Evolutionary conservation across 1,284 basidiomycete genomes (phyloP).

Genomic region (Anthracocystis panici-leucophaei): DNA sequence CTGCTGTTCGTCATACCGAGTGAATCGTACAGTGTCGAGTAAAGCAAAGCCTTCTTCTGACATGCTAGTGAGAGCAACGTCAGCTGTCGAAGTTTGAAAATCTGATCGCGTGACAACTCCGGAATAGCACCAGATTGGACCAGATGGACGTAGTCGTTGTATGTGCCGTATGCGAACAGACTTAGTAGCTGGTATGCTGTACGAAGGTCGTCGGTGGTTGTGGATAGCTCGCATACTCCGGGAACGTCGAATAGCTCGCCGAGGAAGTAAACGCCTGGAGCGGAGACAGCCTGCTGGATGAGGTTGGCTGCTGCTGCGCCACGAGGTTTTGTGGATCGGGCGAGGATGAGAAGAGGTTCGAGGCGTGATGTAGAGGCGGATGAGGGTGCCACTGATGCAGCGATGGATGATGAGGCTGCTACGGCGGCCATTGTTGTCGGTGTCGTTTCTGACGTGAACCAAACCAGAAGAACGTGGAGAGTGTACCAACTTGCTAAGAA

Average conservation of each 20-base stretch:
- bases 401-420: slow-evolving; percentile 16
- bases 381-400: slow-evolving; percentile 9
- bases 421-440: slow-evolving; percentile 30
- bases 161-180: slow-evolving; percentile 89
- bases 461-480: not conserved
- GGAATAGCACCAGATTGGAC: slow-evolving; percentile 3
- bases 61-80: slow-evolving; percentile 78
- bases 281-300: slow-evolving; percentile 84
- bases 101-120: slow-evolving; percentile 77
- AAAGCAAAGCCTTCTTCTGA: slow-evolving; percentile 33
- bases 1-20: slow-evolving; percentile 71
- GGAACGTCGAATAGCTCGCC: slow-evolving; percentile 84
- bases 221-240: slow-evolving; percentile 78
- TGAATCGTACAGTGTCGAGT: slow-evolving; percentile 28
- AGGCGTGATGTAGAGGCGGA: slow-evolving; percentile 69
- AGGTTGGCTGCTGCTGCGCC: slow-evolving; percentile 91
- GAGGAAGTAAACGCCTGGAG: slow-evolving; percentile 90
- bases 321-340: slow-evolving; percentile 79
- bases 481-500: not conserved
- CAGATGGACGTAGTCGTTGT: slow-evolving; percentile 74
- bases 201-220: slow-evolving; percentile 19
- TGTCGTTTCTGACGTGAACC: not conserved
- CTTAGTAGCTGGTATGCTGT: slow-evolving; percentile 74
- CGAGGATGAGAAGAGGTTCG: slow-evolving; percentile 85
- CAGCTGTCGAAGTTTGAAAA: slow-evolving; percentile 88